Evolutionary conservation across 2,329 filamentous ascomycete species (phyloP).

Genomic region (Pseudohalonectria lignicola): DNA sequence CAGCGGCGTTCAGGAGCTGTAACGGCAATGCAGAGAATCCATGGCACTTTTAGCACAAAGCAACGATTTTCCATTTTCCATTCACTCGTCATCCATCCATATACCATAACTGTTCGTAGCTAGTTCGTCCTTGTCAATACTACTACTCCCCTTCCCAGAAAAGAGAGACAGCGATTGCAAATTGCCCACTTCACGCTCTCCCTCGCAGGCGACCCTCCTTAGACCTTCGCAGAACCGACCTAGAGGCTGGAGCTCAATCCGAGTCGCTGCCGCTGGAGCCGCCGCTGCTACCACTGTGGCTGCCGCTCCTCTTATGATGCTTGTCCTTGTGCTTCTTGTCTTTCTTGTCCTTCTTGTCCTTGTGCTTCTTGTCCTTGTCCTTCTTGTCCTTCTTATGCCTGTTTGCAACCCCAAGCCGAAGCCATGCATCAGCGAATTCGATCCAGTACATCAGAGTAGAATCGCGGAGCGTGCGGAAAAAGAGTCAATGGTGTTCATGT

Average conservation of each 20-base stretch:
- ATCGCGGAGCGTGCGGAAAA: background rate
- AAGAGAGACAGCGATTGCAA: background rate
- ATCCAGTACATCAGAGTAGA: background rate
- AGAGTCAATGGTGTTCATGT: background rate
- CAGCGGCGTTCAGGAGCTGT: too few species aligned
- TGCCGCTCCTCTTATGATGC: conserved; percentile 1
- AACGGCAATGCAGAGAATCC: too few species aligned
- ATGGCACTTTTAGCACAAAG: too few species aligned
- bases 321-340: conserved; percentile 3
- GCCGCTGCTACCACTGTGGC: background rate
- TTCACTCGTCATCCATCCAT: background rate
- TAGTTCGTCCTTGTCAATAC: too few species aligned
- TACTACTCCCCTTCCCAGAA: background rate
- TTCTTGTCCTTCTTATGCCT: background rate
- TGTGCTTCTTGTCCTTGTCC: conserved; percentile 1
- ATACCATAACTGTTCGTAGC: background rate
- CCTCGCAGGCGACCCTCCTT: background rate
- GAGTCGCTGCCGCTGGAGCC: conserved; percentile 1
- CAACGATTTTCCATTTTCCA: background rate
- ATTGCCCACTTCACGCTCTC: background rate
- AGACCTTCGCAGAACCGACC: background rate
- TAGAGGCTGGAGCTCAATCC: background rate
- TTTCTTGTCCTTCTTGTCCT: background rate
- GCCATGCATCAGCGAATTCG: too few species aligned
- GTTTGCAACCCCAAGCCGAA: too few species aligned